Conservation (phyloP, 2,329 filamentous ascomycete genomes). For the Aspergillus sp. region DNA sequence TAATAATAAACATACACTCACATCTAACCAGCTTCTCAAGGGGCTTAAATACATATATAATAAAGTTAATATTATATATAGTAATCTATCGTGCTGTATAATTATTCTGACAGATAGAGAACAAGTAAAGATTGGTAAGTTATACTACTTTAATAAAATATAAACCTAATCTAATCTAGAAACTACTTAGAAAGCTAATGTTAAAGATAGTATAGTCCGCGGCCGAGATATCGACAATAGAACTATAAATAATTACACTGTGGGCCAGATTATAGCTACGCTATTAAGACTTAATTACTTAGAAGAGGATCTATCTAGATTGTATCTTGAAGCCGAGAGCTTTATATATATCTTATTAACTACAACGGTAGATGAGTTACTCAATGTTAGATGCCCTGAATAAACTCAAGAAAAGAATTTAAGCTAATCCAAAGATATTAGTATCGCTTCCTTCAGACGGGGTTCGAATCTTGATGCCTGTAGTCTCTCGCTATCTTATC, state of each 20-base stretch:
- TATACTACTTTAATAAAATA: neutral
- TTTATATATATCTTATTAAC: neutral
- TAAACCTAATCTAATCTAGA: neutral
- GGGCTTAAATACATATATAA: constrained; percentile 2
- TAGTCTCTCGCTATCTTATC: neutral
- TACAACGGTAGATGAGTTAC: neutral
- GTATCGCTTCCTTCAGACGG: neutral
- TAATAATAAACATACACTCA: neutral
- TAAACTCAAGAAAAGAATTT: neutral
- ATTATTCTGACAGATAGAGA: neutral
- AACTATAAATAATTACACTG: neutral
- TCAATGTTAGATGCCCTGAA: neutral
- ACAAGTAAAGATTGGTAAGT: neutral
- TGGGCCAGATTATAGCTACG: neutral
- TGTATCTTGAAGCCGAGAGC: neutral
- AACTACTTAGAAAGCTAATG: neutral
- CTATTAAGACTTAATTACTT: neutral
- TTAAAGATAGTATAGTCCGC: neutral
- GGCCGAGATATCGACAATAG: neutral
- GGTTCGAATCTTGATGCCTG: neutral
- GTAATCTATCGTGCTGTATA: neutral
- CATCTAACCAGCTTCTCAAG: neutral
- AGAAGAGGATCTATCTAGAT: neutral
- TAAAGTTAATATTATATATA: neutral
- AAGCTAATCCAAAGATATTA: neutral